Conservation (phyloP, 169 alveolate species). For the Eimeria praecox region DNA sequence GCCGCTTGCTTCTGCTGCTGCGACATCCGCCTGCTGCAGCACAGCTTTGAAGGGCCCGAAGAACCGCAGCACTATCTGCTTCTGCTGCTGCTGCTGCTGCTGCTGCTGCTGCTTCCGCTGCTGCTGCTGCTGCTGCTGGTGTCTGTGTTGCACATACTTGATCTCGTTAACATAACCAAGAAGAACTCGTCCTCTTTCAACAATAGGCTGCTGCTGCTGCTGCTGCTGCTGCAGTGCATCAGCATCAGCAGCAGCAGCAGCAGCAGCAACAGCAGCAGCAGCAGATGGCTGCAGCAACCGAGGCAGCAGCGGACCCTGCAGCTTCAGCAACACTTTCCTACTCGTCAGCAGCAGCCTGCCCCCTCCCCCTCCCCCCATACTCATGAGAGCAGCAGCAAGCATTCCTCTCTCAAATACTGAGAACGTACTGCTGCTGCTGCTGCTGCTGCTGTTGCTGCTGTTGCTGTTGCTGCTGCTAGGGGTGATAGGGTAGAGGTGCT, state of each 20-base stretch:
- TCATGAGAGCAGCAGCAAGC: slow-evolving; percentile 65
- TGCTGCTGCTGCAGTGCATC: not conserved
- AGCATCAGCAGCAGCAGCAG: not conserved
- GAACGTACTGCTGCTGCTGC: slow-evolving; percentile 62
- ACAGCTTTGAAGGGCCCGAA: slow-evolving; percentile 44
- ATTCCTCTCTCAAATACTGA: slow-evolving; percentile 32
- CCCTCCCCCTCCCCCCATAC: slow-evolving; percentile 58
- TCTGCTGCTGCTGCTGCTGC: slow-evolving; percentile 38
- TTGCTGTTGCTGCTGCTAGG: slow-evolving; percentile 46
- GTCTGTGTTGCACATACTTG: not conserved
- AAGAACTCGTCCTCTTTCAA: slow-evolving; percentile 13
- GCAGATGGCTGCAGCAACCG: slow-evolving; percentile 38
- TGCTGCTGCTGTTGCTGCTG: slow-evolving; percentile 51
- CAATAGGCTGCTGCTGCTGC: not conserved
- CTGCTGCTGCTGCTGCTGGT: slow-evolving; percentile 61
- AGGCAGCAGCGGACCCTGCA: slow-evolving; percentile 50
- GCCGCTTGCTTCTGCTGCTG: slow-evolving; percentile 22
- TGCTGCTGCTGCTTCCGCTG: slow-evolving; percentile 62
- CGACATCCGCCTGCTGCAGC: not conserved
- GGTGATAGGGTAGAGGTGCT: slow-evolving; percentile 1
- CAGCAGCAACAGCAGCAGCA: not conserved
- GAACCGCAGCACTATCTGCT: slow-evolving; percentile 45
- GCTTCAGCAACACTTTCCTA: slow-evolving; percentile 23
- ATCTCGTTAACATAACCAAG: slow-evolving; percentile 61
- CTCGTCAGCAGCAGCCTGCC: slow-evolving; percentile 43